Base-by-base conservation (phyloP, 108 stramenopile species). In the Cyclotella cryptica region DNA sequence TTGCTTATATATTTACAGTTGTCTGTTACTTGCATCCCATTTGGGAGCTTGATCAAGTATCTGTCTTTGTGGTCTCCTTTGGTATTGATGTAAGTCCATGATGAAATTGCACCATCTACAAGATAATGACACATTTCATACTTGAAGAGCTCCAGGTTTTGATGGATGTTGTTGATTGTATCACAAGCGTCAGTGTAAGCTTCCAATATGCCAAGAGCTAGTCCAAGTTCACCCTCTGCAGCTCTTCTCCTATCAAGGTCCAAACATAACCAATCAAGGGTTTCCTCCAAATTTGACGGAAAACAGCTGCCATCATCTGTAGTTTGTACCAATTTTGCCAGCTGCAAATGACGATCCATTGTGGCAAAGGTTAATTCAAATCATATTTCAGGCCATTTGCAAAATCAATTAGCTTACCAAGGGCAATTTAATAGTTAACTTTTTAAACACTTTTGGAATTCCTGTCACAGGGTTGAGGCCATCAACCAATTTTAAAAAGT, bases 41-140 rank as follows among this genome's bases (percentile, higher is more conserved):
- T 85, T 24, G 98, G 98, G 19, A 97, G 84, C 66, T 97, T 94
- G 74, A 97, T 97, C 67, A 95, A 76, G 66, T 95, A 99, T 57
- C 97, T 97, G 84, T 99, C 99, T 80, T 98, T 98, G 27, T 89
- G 85, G 30, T 93, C 94, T 42, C 90, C 91, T 54, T 95, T 97
- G 59, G 65, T 78, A 71, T 96, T 96, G 69, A 93, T 83, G 67
- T 95, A 96, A 69, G 89, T 94, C 93, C 92, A 95, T 11, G 71
- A 65, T 14, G 85, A 81, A 15, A 76, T 61, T 53, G 89, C 86
- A 30, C 77, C 42, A 30, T 83, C 73, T n/a, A 80, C 58, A 51
- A 91, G 47, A 28, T 68, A 49, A 24, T 77, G 49, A 71, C 87
- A 89, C 90, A 94, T 95, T 81, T 93, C 92, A 26, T 90, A 72